Conservation (phyloP, 208 protist genomes). For the Porcisia deanei region DNA sequence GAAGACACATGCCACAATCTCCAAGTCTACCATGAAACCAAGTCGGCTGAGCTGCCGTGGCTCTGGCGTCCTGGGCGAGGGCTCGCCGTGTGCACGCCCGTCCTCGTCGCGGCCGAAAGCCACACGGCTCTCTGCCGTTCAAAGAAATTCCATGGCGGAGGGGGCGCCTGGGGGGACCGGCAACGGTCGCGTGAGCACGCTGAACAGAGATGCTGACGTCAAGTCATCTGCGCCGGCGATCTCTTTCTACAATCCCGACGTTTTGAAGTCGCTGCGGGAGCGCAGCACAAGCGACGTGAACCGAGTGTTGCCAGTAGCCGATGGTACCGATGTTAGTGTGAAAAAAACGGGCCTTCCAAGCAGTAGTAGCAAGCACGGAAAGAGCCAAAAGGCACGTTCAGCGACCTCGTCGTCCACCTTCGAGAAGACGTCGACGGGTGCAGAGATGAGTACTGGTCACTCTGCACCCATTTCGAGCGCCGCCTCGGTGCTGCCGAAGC, state of each 20-base stretch:
- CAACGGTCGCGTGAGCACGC: slow-evolving; percentile 5
- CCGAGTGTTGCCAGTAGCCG: neutral
- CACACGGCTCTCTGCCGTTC: slow-evolving; percentile 11
- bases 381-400: neutral
- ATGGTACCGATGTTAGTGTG: neutral
- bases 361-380: neutral
- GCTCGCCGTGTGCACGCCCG: slow-evolving; percentile 10
- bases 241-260: slow-evolving; percentile 46
- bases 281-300: slow-evolving; percentile 49
- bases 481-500: slow-evolving; percentile 8
- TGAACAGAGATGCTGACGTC: neutral
- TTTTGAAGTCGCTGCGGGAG: slow-evolving; percentile 45
- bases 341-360: neutral
- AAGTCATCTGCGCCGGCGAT: slow-evolving; percentile 3
- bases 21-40: neutral
- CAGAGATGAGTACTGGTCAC: neutral
- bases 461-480: neutral
- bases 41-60: slow-evolving; percentile 2
- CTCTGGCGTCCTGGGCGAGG: slow-evolving; percentile 4
- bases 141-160: neutral
- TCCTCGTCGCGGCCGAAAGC: slow-evolving; percentile 11
- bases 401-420: neutral
- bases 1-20: slow-evolving; percentile 17
- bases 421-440: slow-evolving; percentile 7
- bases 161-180: slow-evolving; percentile 4